Conservation (phyloP, 306 rosid genomes). For the Castanea mollissima region DNA sequence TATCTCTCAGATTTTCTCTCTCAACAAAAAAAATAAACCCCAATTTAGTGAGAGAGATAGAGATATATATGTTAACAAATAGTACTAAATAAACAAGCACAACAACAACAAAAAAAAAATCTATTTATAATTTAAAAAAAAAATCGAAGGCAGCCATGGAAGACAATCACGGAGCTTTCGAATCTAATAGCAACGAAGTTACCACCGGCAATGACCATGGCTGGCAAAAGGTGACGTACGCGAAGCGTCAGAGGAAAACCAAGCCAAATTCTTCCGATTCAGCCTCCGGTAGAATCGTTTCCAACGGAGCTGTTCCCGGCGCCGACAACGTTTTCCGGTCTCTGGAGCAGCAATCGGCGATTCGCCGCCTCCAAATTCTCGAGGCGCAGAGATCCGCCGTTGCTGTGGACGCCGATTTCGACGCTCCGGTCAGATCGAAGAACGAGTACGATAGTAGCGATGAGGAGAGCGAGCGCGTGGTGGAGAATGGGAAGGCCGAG, state of each 20-base stretch:
- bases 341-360: conserved; percentile 80
- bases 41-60: background rate
- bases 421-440: conserved; percentile 60
- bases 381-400: conserved; percentile 61
- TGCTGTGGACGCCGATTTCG: conserved; percentile 27
- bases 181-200: conserved; percentile 35
- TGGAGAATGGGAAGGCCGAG: conserved; percentile 51
- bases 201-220: conserved; percentile 57
- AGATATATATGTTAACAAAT: background rate
- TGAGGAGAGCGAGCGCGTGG: conserved; percentile 42
- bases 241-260: conserved; percentile 69
- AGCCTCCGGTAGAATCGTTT: conserved; percentile 27
- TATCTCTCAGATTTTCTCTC: conserved; percentile 5
- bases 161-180: conserved; percentile 44
- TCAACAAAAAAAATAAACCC: background rate
- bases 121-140: background rate
- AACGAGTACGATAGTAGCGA: conserved; percentile 52
- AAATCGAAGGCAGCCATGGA: conserved; percentile 39
- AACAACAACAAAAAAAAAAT: background rate
- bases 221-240: conserved; percentile 94
- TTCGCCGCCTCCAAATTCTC: conserved; percentile 61
- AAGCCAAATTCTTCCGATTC: conserved; percentile 42
- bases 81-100: too few relatives aligned
- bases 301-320: conserved; percentile 32
- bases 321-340: conserved; percentile 65